Evolutionary conservation across 257 asterid genomes (phyloP), one percentile per base, ranked within the genome.

Genomic region (Przewalskia tangutica): DNA sequence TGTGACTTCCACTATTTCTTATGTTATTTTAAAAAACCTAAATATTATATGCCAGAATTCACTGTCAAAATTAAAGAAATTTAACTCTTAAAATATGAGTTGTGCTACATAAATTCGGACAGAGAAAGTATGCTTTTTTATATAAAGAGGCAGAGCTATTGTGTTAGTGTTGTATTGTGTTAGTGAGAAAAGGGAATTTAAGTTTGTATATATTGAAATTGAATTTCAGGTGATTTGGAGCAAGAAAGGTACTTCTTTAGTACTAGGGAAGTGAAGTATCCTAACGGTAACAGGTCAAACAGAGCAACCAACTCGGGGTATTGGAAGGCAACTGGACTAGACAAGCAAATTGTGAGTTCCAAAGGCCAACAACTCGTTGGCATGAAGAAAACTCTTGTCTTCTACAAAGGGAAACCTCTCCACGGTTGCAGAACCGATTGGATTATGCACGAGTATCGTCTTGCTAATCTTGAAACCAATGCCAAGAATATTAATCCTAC

Each of bases 361-460:
- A 81, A 70, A 44, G 18, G 58, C 10, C 79, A 46, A 71, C 50
- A 65, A 8, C 86, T 86, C 1, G 91, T 38, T 38, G 42, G 91
- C 3, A 79, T 86, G 88, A 88, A 88, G 82, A 88, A 88, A 53
- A 88, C 91, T 7, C 88, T 88, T 2, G 91, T 88, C 20, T 88
- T 88, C 48, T 88, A 88, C 82, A 77, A 78, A 77, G 91, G 89
- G 16, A 88, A 88, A 70, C 81, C 89, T 3, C 89, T 88, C 0
- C 79, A 59, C 32, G 91, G 91, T 32, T 51, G 67, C 42, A 79
- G 91, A 48, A 88, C 91, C 16, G 85, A 88, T 77, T 88, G 91
- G 91, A 85, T 88, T 46, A 88, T 88, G 91, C 91, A 88, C 53
- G 91, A 88, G 44, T 88, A 88, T 80, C 89, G 91, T 32, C 88